These are phyloP conservation scores for Grifola frondosa DNA, from an alignment of 1,284 basidiomycete genomes.

Conservation along the genomic window DNA sequence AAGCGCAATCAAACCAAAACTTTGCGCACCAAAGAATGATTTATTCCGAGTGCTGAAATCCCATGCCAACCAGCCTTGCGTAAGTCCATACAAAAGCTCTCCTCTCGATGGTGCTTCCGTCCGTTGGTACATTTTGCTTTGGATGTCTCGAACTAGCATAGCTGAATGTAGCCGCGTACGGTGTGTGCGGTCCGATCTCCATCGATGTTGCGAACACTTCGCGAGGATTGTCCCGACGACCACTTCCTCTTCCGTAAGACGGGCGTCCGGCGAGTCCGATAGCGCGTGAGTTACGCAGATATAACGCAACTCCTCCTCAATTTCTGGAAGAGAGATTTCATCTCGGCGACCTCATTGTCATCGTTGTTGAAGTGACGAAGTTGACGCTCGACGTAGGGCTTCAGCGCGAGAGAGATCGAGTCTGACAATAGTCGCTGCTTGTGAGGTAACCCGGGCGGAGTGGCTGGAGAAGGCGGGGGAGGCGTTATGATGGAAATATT, in stretches of 20 bases:
- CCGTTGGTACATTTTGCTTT: slow-evolving; percentile 42
- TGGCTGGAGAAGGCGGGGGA: slow-evolving; percentile 24
- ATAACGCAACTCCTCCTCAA: slow-evolving; percentile 64
- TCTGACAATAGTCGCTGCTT: slow-evolving; percentile 38
- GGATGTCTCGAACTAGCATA: slow-evolving; percentile 55
- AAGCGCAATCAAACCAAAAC: slow-evolving; percentile 68
- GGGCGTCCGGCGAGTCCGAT: slow-evolving; percentile 52
- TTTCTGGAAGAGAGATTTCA: slow-evolving; percentile 42
- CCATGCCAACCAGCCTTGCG: slow-evolving; percentile 66
- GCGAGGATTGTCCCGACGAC: slow-evolving; percentile 72
- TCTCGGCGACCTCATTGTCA: slow-evolving; percentile 34
- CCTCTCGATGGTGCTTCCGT: slow-evolving; percentile 26
- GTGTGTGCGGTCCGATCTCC: slow-evolving; percentile 57
- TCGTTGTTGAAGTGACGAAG: slow-evolving; percentile 34
- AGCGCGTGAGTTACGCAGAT: slow-evolving; percentile 70
- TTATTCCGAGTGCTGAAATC: slow-evolving; percentile 45
- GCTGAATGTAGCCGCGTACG: slow-evolving; percentile 60
- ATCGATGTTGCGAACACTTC: slow-evolving; percentile 54
- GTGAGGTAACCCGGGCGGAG: slow-evolving; percentile 4
- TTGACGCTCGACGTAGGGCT: slow-evolving; percentile 37
- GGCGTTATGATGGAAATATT: slow-evolving; percentile 50
- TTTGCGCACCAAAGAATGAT: slow-evolving; percentile 56
- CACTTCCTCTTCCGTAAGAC: slow-evolving; percentile 69
- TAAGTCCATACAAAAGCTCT: slow-evolving; percentile 44
- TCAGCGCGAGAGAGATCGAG: slow-evolving; percentile 48